These are phyloP conservation scores for Erodium trifolium DNA, from an alignment of 441 rosid genomes.

Conservation along the genomic window DNA sequence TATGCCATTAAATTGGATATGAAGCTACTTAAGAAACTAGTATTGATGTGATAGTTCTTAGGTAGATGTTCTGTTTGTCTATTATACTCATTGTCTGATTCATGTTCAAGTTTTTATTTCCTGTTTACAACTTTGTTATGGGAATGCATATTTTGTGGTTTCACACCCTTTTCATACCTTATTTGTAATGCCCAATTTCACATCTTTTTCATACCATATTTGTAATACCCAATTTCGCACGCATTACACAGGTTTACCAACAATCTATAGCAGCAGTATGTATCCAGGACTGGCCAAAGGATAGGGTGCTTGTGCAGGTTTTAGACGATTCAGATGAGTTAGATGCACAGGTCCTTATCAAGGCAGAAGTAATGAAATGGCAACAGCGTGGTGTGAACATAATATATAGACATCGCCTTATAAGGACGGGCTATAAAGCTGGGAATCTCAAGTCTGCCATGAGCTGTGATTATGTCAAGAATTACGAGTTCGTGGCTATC, in stretches of 20 bases:
- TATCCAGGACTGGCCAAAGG: conserved; percentile 82
- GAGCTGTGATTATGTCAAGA: conserved; percentile 75
- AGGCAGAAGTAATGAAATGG: conserved; percentile 91
- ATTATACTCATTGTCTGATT: neutral
- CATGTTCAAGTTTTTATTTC: neutral
- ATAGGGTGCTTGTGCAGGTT: conserved; percentile 79
- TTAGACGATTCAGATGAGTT: conserved; percentile 83
- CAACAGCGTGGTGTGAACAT: conserved; percentile 77
- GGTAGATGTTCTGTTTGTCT: neutral
- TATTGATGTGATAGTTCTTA: neutral
- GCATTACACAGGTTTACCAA: conserved; percentile 53
- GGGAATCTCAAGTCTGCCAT: conserved; percentile 94
- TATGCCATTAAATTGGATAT: neutral
- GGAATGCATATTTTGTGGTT: neutral
- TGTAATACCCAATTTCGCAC: neutral
- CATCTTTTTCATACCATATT: neutral
- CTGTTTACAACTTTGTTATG: neutral
- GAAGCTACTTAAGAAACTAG: neutral
- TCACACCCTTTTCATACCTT: neutral
- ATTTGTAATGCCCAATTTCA: no score
- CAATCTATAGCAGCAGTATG: conserved; percentile 87
- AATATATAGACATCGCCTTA: conserved; percentile 77
- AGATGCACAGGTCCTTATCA: conserved; percentile 68
- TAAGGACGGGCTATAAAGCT: conserved; percentile 89
- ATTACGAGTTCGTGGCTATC: conserved; percentile 82